Base-by-base conservation (phyloP, 257 asterid genomes). In the Anisodus acutangulus region DNA sequence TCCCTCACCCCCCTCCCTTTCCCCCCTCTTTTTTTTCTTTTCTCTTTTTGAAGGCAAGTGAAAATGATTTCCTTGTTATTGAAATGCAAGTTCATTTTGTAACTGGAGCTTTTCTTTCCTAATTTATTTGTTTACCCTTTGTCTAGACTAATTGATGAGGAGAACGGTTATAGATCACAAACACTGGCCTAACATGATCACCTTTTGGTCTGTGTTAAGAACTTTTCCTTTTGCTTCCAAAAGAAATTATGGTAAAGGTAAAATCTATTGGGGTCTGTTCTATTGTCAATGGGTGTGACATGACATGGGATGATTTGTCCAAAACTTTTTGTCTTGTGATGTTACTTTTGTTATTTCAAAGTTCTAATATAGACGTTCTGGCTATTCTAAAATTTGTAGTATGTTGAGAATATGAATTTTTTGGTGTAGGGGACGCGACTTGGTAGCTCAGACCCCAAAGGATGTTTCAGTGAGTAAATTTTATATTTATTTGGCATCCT, bases 401-500 rank as follows among this genome's bases (percentile, higher is more conserved):
- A 51, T 53, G 43, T 76, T 76, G 81, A 76, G 19, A 51, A 53
- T 66, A 67, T 82, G 63, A 51, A 5, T 31, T 31, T 87, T 76
- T 76, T 74, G 57, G 69, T 92, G 93, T 90, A 96, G 99, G 99
- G 98, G 81, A 96, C 99, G 88, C 97, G 98, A 76, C 98, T 96
- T 35, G 99, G 99, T 88, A 96, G 98, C 89, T 91, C 98, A 79
- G 99, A 94, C 90, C 99, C 99, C 47, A 96, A 96, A 89, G 99
- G 99, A 81, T 96, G 99, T 90, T 93, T 93, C 90, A 94, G 99
- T 96, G 90, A 96, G 99, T 94, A 85, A 64, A 76, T 68, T 76
- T 19, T 53, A 63, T 85, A 49, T 83, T 86, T 71, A 84, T 82
- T 87, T 84, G 62, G 74, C 78, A 47, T 9, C 55, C 55, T 59